Evolutionary conservation across 345 rosid genomes (phyloP), one percentile per base, ranked within the genome.

Genomic region (Lepidium didymum): DNA sequence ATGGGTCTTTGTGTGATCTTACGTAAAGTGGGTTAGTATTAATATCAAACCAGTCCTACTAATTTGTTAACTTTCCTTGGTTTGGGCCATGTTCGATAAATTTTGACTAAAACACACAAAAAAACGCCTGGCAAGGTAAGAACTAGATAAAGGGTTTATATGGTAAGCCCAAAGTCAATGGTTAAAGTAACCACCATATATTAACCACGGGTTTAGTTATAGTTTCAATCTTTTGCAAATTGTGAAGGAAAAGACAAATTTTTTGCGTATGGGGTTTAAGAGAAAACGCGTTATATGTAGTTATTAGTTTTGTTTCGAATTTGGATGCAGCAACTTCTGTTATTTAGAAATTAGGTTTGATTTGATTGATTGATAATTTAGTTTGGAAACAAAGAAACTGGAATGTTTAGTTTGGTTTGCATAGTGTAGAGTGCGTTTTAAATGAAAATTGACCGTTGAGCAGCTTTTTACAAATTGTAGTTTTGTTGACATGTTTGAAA

Each of bases 391-490:
- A 44, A 54, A 18, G 10, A 15, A 19, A 62, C 31, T 35, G 45
- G 47, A 37, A 12, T 36, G 40, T 65, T 29, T 58, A 6, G 44
- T 38, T 70, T 25, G 31, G 46, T 63, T 56, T 57, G 54, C 12
- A 27, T 58, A 8, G 56, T 62, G 1, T 1, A 27, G 60, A 35
- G 54, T 70, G 68, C 52, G 25, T 29, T 44, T 56, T 73, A 9
- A 73, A 65, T 57, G 67, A 61, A 50, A 29, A 65, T 57, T 65
- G 72, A 50, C 71, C 77, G 65, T 56, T 47, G 31, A 31, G 50
- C 77, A 74, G 77, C 77, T 59, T 67, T 64, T 74, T 67, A 62
- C 68, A 59, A 25, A 29, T 55, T 64, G 42, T 41, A n/a, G 42
- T 25, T 59, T 51, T 60, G 56, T 67, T 67, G 73, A 74, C 73